phyloP scores from a whole-genome alignment of 1,284 basidiomycete species.

The Leccinum pallidistipes region DNA sequence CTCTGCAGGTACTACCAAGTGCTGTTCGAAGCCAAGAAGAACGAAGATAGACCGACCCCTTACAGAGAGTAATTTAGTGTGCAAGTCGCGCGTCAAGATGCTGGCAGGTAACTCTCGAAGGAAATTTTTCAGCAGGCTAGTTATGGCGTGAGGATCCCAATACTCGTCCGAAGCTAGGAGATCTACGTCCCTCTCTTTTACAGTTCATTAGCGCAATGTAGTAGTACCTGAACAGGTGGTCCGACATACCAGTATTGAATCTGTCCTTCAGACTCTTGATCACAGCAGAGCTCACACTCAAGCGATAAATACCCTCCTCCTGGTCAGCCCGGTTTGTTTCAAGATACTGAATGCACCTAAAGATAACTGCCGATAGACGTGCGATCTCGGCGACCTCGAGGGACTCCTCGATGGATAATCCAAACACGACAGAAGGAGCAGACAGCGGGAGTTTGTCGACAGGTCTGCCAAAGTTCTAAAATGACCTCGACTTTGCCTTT shows the following conservation, averaged over 20 bases:
- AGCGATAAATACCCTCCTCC: constrained; percentile 97
- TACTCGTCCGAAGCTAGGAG: constrained; percentile 83
- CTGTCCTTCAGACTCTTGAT: constrained; percentile 93
- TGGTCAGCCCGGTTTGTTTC: constrained; percentile 90
- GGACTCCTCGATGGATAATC: constrained; percentile 84
- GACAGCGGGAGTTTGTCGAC: constrained; percentile 45
- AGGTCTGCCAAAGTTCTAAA: constrained; percentile 80
- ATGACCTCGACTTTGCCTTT: constrained; percentile 86
- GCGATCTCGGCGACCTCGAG: constrained; percentile 88
- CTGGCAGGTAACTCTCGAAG: constrained; percentile 89
- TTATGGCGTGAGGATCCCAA: constrained; percentile 95
- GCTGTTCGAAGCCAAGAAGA: constrained; percentile 2
- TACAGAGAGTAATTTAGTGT: constrained; percentile 84
- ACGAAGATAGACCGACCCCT: constrained; percentile 65
- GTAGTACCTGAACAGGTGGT: constrained; percentile 7
- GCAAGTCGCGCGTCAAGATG: constrained; percentile 89
- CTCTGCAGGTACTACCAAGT: constrained; percentile 49
- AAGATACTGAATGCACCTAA: constrained; percentile 89
- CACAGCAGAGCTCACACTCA: constrained; percentile 90
- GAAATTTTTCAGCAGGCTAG: constrained; percentile 89
- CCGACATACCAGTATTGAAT: constrained; percentile 78
- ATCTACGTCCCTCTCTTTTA: constrained; percentile 86
- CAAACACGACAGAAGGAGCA: constrained; percentile 81
- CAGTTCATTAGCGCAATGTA: constrained; percentile 13
- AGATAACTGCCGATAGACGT: constrained; percentile 91